These are phyloP conservation scores for Termitomyces sp. DNA, from an alignment of 768 basidiomycete species.

Conservation along the genomic window DNA sequence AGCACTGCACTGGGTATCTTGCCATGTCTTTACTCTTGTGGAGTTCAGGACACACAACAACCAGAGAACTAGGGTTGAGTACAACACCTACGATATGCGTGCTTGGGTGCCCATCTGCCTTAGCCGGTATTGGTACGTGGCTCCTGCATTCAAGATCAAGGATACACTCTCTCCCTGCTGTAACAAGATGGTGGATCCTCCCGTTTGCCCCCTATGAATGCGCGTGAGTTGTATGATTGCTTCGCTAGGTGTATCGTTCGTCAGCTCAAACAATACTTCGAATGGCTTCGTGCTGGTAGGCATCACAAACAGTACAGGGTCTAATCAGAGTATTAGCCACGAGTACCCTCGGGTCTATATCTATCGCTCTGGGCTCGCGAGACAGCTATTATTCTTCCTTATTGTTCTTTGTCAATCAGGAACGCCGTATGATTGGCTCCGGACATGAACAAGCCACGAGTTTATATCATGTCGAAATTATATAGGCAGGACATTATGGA, in stretches of 20 bases:
- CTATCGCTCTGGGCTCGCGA: constrained; percentile 7
- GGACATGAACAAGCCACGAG: constrained; percentile 4
- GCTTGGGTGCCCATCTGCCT: constrained; percentile 32
- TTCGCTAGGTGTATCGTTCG: constrained; percentile 38
- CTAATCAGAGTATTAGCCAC: constrained; percentile 2
- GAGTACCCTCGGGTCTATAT: constrained; percentile 8
- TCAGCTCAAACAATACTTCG: constrained; percentile 46
- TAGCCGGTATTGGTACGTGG: constrained; percentile 40
- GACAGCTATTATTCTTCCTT: constrained; percentile 14
- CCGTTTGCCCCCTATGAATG: constrained; percentile 19
- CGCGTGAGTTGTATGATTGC: constrained; percentile 34
- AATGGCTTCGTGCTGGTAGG: constrained; percentile 46
- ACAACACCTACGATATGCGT: constrained; percentile 37
- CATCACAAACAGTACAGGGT: constrained; percentile 19
- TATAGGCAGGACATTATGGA: background rate
- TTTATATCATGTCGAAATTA: background rate
- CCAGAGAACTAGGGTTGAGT: background rate
- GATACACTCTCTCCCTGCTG: constrained; percentile 36
- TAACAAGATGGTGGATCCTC: constrained; percentile 31
- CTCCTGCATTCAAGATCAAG: constrained; percentile 43
- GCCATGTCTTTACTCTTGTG: constrained; percentile 38
- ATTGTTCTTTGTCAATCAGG: constrained; percentile 25
- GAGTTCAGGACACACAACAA: background rate
- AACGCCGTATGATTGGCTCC: constrained; percentile 11
- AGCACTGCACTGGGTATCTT: constrained; percentile 32